A percentile compares a stretch with the other conserved stretches of the same genome.
phyloP scores from a whole-genome alignment of 164 flowering plant species.

The Chloranthus sessilifolius region DNA sequence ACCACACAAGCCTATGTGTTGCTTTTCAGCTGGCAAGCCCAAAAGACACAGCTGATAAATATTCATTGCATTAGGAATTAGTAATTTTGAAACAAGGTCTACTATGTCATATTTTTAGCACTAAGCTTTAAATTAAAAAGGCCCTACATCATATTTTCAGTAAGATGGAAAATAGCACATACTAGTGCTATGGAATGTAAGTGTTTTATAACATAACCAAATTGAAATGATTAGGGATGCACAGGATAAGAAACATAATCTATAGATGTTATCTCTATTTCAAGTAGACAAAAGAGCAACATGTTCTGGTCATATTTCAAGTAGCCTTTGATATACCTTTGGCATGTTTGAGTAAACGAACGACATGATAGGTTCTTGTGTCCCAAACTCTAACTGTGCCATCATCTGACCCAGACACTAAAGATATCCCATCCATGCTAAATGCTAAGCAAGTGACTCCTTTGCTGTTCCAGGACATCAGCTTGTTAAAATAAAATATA shows the following conservation, averaged over 20 bases:
- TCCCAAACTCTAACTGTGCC: constrained; percentile 75
- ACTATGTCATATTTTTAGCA: no score
- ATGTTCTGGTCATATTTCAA: background rate
- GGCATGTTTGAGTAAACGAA: constrained; percentile 60
- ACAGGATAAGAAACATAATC: background rate
- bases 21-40: no score
- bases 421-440: constrained; percentile 38
- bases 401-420: constrained; percentile 91
- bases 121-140: no score
- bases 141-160: no score
- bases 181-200: no score
- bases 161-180: no score
- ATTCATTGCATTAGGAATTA: no score
- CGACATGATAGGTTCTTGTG: constrained; percentile 41
- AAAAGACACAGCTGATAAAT: no score
- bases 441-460: constrained; percentile 71
- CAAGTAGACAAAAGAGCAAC: background rate
- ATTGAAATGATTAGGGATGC: background rate
- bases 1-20: no score
- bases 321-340: constrained; percentile 45
- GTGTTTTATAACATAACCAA: background rate
- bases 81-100: no score
- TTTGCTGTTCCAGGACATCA: constrained; percentile 44
- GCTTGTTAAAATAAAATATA: background rate
- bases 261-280: background rate